Evolutionary conservation across 345 rosid genomes (phyloP), one percentile per base, ranked within the genome.

Genomic region (Cardiospermum halicacabum): DNA sequence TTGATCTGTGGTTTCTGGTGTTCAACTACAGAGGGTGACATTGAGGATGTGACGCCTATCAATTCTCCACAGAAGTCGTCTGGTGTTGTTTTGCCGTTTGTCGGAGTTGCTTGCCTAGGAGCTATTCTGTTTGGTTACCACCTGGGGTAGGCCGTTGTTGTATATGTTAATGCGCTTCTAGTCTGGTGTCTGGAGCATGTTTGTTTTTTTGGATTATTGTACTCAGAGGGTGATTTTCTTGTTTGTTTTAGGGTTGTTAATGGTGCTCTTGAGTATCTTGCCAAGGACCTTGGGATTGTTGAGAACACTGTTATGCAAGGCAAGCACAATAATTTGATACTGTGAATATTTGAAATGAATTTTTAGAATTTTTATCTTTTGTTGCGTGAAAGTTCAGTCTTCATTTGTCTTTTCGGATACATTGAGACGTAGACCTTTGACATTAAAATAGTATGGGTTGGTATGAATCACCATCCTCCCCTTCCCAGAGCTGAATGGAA

Each of bases 81-180:
- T 2, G 97, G 97, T 42, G 78, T 80, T 0, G 96, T 94, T 64
- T 78, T 91, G 63, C 97, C 99, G 3, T 91, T 76, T 68, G 96
- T 94, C 34, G 97, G 86, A 18, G 84, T 94, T 76, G 96, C 99
- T 74, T 91, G 97, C 75, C 83, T 94, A 60, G 99, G 97, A 69
- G 97, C 99, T 75, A 83, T 83, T 53, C 68, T 88, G 75, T 91
- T 94, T 78, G 99, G 99, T 72, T 94, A 94, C 73, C 99, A 94
- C 80, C 86, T 91, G 16, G 97, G 92, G 99, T 94, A 84, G 65
- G 84, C 62, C 19, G 7, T 54, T 4, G 16, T 65, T 65, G 21
- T 6, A 25, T 55, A 25, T 36, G 18, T 25, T n/a, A n/a, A 54
- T 11, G 27, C 53, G 31, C 27, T 12, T 16, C 16, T 16, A 2